Evolutionary conservation across 2,329 filamentous ascomycete genomes (phyloP).

Genomic region (Colletotrichum spinosum): DNA sequence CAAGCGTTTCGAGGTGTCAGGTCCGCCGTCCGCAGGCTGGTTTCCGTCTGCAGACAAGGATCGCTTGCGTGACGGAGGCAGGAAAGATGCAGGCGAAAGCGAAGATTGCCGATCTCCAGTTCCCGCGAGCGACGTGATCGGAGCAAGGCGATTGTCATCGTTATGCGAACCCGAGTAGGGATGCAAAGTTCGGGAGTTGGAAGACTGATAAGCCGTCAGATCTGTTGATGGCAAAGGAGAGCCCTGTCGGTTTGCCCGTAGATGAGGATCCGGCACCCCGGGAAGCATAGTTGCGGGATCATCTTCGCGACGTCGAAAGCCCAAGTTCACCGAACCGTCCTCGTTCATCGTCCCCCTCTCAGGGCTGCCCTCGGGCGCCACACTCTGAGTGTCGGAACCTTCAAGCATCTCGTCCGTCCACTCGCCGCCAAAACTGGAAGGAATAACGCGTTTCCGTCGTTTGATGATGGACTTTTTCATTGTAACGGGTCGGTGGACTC

Average conservation of each 20-base stretch:
- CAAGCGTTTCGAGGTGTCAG: constrained; percentile 69
- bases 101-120: constrained; percentile 66
- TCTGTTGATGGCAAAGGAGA: constrained; percentile 58
- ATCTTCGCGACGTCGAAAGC: constrained; percentile 62
- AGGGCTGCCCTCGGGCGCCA: constrained; percentile 49
- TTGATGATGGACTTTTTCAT: constrained; percentile 99
- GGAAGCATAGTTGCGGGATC: constrained; percentile 50
- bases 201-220: constrained; percentile 64
- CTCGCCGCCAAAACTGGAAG: constrained; percentile 66
- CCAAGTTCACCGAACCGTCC: constrained; percentile 74
- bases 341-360: constrained; percentile 70
- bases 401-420: constrained; percentile 60
- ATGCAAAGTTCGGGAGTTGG: constrained; percentile 52
- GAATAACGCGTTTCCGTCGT: constrained; percentile 92
- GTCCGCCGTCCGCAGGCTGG: constrained; percentile 49
- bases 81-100: constrained; percentile 70
- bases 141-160: constrained; percentile 70
- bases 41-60: constrained; percentile 72
- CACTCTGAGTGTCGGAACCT: constrained; percentile 57
- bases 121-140: constrained; percentile 60
- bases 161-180: constrained; percentile 55
- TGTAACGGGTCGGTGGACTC: constrained; percentile 90
- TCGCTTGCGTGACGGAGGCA: constrained; percentile 72
- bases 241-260: constrained; percentile 55
- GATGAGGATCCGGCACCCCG: constrained; percentile 59